Percentiles rank a stretch among this genome's conserved stretches.
phyloP scores from a whole-genome alignment of 2,329 filamentous ascomycete species.

The Mycosphaerella arachidis region DNA sequence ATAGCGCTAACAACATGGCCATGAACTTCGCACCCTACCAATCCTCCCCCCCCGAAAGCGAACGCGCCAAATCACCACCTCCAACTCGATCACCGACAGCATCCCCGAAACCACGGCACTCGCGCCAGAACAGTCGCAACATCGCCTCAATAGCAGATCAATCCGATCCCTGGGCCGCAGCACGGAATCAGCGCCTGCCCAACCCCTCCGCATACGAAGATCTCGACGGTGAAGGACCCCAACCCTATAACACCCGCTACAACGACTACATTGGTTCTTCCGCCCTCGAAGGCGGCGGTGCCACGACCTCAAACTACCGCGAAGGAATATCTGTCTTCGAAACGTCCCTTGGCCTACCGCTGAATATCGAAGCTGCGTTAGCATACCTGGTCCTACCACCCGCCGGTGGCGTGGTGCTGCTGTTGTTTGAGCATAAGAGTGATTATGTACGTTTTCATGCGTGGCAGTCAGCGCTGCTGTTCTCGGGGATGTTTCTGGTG shows the following conservation, averaged over 20 bases:
- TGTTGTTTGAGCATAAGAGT: conserved; percentile 87
- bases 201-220: conserved; percentile 32
- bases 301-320: conserved; percentile 25
- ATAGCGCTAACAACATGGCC: conserved; percentile 24
- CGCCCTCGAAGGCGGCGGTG: conserved; percentile 24
- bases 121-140: conserved; percentile 22
- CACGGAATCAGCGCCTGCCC: conserved; percentile 39
- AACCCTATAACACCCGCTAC: conserved; percentile 25
- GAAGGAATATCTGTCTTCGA: conserved; percentile 71
- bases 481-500: conserved; percentile 56
- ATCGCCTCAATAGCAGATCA: conserved; percentile 28
- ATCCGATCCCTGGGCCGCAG: conserved; percentile 39
- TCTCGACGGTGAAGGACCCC: conserved; percentile 23
- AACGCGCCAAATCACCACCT: conserved; percentile 73
- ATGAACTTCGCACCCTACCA: conserved; percentile 99
- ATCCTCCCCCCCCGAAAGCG: conserved; percentile 79
- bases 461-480: conserved; percentile 61
- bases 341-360: conserved; percentile 77
- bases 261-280: conserved; percentile 30
- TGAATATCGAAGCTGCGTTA: conserved; percentile 86
- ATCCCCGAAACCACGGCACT: conserved; percentile 40
- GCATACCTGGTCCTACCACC: conserved; percentile 85
- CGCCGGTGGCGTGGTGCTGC: conserved; percentile 73
- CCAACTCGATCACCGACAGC: conserved; percentile 54
- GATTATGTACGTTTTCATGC: conserved; percentile 98